Evolutionary conservation across 768 basidiomycete species (phyloP).

Genomic region (Mycena belliarum): DNA sequence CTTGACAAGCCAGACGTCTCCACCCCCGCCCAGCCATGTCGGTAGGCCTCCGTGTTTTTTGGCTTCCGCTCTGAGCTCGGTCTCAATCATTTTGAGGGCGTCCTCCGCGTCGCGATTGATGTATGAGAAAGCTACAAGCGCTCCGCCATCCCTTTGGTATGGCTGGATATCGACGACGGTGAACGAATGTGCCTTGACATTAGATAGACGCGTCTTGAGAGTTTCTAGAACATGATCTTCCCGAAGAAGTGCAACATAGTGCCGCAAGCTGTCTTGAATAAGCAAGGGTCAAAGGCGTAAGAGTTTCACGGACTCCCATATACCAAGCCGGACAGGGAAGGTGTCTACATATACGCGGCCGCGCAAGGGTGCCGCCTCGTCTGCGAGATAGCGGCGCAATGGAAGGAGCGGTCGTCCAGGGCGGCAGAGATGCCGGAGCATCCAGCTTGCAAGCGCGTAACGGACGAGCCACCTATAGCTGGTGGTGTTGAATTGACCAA

Average conservation of each 20-base stretch:
- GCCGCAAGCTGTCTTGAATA: background rate
- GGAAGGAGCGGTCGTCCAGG: background rate
- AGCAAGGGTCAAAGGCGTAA: background rate
- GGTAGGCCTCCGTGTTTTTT: conserved; percentile 56
- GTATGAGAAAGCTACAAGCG: conserved; percentile 77
- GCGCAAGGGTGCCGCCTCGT: background rate
- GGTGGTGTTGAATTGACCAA: no score
- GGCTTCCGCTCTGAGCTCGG: conserved; percentile 44
- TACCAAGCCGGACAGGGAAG: background rate
- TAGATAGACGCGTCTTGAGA: conserved; percentile 49
- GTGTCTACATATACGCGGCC: background rate
- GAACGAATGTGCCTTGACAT: conserved; percentile 58
- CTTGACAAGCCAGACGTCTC: conserved; percentile 70
- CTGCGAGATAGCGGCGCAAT: background rate
- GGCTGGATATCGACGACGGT: conserved; percentile 63
- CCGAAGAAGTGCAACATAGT: background rate
- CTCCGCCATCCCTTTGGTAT: conserved; percentile 80
- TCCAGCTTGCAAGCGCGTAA: background rate
- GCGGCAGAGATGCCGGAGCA: background rate
- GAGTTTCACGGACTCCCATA: background rate
- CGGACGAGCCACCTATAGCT: no score
- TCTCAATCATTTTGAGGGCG: conserved; percentile 50
- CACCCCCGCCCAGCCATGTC: conserved; percentile 58
- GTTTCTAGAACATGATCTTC: conserved; percentile 29
- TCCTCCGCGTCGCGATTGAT: conserved; percentile 33